Percentiles rank a stretch among this genome's conserved stretches.
phyloP scores from a whole-genome alignment of 2,329 filamentous ascomycete genomes.

The Alternaria gaisen region DNA sequence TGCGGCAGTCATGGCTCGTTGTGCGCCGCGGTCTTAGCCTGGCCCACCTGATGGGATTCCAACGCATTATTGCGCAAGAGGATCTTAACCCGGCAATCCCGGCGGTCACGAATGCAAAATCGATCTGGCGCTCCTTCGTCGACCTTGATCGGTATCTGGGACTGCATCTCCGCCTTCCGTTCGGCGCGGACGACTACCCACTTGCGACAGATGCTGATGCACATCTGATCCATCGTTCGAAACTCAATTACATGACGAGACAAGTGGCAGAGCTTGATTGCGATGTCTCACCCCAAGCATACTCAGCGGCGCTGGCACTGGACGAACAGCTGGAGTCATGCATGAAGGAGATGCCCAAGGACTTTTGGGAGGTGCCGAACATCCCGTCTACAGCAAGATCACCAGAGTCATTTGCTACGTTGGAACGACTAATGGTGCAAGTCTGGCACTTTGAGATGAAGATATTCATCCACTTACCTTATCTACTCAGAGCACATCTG shows the following conservation, averaged over 20 bases:
- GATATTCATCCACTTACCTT: conserved; percentile 48
- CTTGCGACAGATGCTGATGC: conserved; percentile 27
- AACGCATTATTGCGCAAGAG: conserved; percentile 43
- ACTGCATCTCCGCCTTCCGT: conserved; percentile 48
- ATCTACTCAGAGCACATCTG: conserved; percentile 40
- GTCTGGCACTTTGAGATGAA: conserved; percentile 50
- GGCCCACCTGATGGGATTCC: conserved; percentile 50
- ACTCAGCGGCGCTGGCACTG: conserved; percentile 42
- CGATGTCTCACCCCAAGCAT: conserved; percentile 42
- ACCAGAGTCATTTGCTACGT: conserved; percentile 35
- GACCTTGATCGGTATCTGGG: conserved; percentile 45
- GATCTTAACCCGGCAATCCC: conserved; percentile 32
- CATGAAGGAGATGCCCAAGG: conserved; percentile 42
- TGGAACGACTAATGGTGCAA: conserved; percentile 45
- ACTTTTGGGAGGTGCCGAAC: conserved; percentile 51
- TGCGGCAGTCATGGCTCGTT: conserved; percentile 47
- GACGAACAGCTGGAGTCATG: conserved; percentile 44
- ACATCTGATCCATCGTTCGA: conserved; percentile 35
- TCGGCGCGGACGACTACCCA: conserved; percentile 46
- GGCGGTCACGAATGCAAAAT: conserved; percentile 38
- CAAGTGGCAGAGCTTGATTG: conserved; percentile 43
- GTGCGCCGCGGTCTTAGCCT: conserved; percentile 45
- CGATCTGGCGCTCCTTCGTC: conserved; percentile 42
- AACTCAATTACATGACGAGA: conserved; percentile 32
- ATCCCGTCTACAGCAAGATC: conserved; percentile 45